Evolutionary conservation across 148 eudicot species (phyloP), one percentile per base, ranked within the genome.

Genomic region (Beta vulgaris): DNA sequence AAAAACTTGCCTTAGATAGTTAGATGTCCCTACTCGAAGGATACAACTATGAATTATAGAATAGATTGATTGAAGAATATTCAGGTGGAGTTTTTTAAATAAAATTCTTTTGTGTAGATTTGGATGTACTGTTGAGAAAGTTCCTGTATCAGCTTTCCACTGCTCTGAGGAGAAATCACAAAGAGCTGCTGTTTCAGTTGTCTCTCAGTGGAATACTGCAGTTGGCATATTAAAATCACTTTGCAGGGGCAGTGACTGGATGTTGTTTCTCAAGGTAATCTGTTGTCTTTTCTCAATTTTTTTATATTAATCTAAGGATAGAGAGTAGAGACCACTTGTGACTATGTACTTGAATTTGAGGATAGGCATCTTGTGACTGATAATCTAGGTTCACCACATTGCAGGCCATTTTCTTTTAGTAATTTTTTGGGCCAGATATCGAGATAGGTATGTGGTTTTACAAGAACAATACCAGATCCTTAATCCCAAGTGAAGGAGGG

Each of bases 41-140:
- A 35, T 35, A 36, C 5, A 39, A 46, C 46, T 35, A 37, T 44
- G 44, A 18, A 42, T 5, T 37, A 36, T 12, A 42, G 60, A 21
- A 16, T 34, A 8, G 55, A 39, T 65, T 55, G 13, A 61, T 55
- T 58, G 32, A 68, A 58, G 75, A 43, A 60, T 12, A 15, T 48
- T 51, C 11, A 37, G 32, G 1, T 72, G 74, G 23, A 43, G 23
- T 36, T 77, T 15, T 58, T n/a, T 57, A 34, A 13, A n/a, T 11
- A 23, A 42, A 35, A 32, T 15, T 21, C 40, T 44, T 57, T 14
- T 61, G 48, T 83, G 79, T 89, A 94, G 98, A 81, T 84, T 90
- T 32, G 96, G 97, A 77, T 91, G 90, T 82, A 79, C 72, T 69
- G 73, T 93, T 48, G 93, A 91, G 83, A 93, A 91, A 85, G 73